A percentile compares a stretch with the other conserved stretches of the same genome.
Evolutionary conservation across 768 basidiomycete genomes (phyloP).

Genomic region (Epithele typhae): DNA sequence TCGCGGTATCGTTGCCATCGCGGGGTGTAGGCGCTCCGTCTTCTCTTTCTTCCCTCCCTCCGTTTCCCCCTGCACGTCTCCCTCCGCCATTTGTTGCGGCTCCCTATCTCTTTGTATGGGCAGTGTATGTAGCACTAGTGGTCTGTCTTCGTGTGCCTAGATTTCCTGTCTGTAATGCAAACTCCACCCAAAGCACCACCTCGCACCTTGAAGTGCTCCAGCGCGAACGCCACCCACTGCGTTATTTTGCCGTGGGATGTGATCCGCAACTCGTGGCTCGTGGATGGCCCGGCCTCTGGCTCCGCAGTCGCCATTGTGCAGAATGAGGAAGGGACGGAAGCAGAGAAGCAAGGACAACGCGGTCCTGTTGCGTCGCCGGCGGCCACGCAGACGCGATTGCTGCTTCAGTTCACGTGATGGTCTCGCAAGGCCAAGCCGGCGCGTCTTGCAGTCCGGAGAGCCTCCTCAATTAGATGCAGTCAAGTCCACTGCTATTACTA

Average conservation of each 20-base stretch:
- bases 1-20: constrained; percentile 47
- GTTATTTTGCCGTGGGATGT: constrained; percentile 33
- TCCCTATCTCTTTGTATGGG: constrained; percentile 29
- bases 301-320: no score
- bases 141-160: constrained; percentile 44
- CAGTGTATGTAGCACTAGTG: constrained; percentile 57
- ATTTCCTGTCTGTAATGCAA: no score
- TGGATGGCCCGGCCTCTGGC: constrained; percentile 8
- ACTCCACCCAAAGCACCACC: no score
- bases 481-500: no score
- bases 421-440: no score
- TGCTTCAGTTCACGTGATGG: no score
- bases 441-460: no score
- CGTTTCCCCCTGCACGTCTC: not conserved
- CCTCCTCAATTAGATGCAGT: no score
- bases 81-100: not conserved
- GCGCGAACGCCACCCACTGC: constrained; percentile 33
- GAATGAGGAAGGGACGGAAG: no score
- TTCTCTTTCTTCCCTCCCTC: constrained; percentile 10
- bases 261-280: constrained; percentile 32
- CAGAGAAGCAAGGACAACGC: no score
- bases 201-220: constrained; percentile 33
- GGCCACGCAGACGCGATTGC: no score
- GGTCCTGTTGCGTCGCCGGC: no score
- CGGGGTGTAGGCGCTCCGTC: constrained; percentile 27